Conservation (phyloP, 2,329 filamentous ascomycete species). For the Coniochaeta sp. region DNA sequence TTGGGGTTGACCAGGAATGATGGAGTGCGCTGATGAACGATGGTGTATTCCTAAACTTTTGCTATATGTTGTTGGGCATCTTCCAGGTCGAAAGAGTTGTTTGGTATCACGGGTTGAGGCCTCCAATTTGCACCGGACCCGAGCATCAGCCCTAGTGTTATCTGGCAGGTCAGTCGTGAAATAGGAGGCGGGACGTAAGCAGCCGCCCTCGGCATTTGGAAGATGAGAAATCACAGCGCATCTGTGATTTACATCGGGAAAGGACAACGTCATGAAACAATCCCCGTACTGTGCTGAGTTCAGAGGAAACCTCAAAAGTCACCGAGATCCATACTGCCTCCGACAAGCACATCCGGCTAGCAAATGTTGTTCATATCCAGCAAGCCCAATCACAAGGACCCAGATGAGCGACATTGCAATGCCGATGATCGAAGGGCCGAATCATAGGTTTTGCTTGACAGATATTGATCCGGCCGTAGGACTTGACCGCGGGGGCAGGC, state of each 20-base stretch:
- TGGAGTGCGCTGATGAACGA: background rate
- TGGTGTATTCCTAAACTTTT: background rate
- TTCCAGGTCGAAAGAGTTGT: background rate
- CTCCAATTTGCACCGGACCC: background rate
- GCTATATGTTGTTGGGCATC: background rate
- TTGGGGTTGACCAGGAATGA: too few species aligned
- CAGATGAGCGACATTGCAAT: background rate
- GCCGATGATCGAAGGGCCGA: background rate
- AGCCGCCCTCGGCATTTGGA: background rate
- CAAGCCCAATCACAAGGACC: background rate
- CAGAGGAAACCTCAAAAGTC: too few species aligned
- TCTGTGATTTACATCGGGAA: too few species aligned
- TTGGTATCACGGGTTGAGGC: background rate
- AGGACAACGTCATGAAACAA: too few species aligned
- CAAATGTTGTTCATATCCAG: background rate
- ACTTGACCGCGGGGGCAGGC: conserved; percentile 44
- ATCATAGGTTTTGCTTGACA: conserved; percentile 24
- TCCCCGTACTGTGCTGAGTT: too few species aligned
- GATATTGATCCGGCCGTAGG: conserved; percentile 4
- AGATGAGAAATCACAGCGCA: too few species aligned
- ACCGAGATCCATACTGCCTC: background rate
- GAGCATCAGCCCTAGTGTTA: background rate
- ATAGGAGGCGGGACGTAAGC: background rate
- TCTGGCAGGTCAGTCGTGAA: background rate
- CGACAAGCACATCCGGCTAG: background rate